Conservation (phyloP, 805 yeast species). For the Wickerhamomyces rabaulensis region DNA sequence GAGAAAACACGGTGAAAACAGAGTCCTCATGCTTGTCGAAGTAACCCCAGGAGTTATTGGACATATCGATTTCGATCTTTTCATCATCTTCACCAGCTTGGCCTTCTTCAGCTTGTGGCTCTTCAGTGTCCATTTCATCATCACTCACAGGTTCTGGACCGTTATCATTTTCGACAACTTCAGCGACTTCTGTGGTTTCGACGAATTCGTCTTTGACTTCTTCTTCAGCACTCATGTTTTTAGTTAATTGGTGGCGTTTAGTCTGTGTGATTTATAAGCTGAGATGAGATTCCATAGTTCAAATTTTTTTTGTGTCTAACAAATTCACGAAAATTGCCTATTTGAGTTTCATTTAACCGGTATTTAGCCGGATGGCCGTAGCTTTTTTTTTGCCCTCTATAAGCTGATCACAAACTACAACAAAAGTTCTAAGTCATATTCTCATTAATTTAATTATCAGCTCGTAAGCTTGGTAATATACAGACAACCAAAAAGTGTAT, state of each 20-base stretch:
- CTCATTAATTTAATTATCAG: neutral
- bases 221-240: conserved; percentile 5
- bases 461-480: neutral
- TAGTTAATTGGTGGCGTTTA: neutral
- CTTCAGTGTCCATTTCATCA: conserved; percentile 33
- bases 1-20: conserved; percentile 72
- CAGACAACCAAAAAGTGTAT: neutral
- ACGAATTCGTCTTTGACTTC: conserved; percentile 31
- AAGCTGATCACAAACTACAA: too few relatives aligned
- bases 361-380: neutral
- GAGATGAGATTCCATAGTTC: too few relatives aligned
- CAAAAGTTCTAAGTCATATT: neutral
- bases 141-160: conserved; percentile 26
- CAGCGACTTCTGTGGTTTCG: conserved; percentile 39
- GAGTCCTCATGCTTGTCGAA: conserved; percentile 91
- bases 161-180: conserved; percentile 27
- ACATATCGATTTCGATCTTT: conserved; percentile 72
- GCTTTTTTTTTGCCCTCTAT: too few relatives aligned
- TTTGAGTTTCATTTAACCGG: neutral
- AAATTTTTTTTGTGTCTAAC: neutral
- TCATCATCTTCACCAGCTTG: conserved; percentile 34
- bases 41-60: conserved; percentile 84
- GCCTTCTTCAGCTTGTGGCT: conserved; percentile 25
- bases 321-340: neutral
- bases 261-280: too few relatives aligned